A percentile compares a stretch with the other conserved stretches of the same genome.
phyloP scores from a whole-genome alignment of 106 monocot species.

The Platanthera zijinensis region DNA sequence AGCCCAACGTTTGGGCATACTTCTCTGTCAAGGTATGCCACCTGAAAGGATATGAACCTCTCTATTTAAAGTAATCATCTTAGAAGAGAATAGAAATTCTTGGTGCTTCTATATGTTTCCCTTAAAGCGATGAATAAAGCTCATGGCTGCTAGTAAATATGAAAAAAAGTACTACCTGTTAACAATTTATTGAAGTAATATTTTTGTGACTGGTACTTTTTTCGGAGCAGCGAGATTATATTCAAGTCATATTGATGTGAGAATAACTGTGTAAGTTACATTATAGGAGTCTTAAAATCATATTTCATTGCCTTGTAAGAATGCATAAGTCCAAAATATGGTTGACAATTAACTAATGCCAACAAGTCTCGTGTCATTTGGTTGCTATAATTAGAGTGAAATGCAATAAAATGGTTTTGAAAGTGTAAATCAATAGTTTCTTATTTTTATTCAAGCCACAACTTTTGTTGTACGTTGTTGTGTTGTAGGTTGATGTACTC shows the following conservation, averaged over 20 bases:
- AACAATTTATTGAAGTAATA: neutral
- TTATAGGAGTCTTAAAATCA: neutral
- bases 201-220: too few relatives aligned
- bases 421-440: neutral
- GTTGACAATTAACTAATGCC: neutral
- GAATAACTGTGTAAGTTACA: neutral
- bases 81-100: neutral
- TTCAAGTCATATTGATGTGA: neutral
- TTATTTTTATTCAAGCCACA: neutral
- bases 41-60: neutral
- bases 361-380: neutral
- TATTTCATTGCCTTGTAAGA: neutral
- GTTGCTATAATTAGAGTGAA: neutral
- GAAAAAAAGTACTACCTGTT: neutral
- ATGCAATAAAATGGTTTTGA: neutral
- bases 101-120: neutral
- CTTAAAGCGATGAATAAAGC: neutral
- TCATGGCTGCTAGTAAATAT: neutral
- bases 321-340: neutral
- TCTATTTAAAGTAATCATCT: neutral
- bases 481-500: neutral
- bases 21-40: slow-evolving; percentile 92
- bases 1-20: slow-evolving; percentile 98
- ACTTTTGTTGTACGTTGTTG: neutral
- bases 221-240: too few relatives aligned